These are phyloP conservation scores for Coprinopsis marcescibilis DNA, from an alignment of 768 basidiomycete genomes.

Conservation along the genomic window DNA sequence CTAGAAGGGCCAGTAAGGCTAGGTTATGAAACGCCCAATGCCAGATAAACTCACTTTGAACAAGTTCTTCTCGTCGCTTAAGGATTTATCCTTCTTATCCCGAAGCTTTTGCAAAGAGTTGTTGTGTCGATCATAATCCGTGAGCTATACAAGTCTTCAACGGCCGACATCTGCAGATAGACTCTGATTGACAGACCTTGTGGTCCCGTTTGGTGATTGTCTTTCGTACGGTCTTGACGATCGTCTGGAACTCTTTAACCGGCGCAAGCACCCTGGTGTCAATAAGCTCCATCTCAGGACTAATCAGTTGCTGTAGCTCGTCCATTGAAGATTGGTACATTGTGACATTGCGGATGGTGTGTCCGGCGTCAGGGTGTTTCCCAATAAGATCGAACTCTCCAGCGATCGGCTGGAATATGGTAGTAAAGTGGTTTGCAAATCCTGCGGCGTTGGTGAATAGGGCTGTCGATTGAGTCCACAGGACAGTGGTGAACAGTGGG, in stretches of 20 bases:
- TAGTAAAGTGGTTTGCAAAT: slow-evolving; percentile 58
- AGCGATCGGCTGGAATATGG: slow-evolving; percentile 57
- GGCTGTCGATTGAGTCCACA: slow-evolving; percentile 29
- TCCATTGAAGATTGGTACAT: slow-evolving; percentile 71
- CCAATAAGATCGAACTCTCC: slow-evolving; percentile 76
- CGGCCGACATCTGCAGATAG: background rate
- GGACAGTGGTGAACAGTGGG: background rate
- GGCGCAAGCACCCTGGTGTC: slow-evolving; percentile 81
- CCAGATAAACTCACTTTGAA: slow-evolving; percentile 67
- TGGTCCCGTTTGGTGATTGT: slow-evolving; percentile 95
- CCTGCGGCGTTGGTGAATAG: slow-evolving; percentile 62
- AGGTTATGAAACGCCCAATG: background rate
- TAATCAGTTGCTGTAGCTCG: slow-evolving; percentile 71
- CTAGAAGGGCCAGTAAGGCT: slow-evolving; percentile 35
- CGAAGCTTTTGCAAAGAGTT: slow-evolving; percentile 92
- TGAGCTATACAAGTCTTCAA: slow-evolving; percentile 40
- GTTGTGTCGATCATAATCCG: slow-evolving; percentile 95
- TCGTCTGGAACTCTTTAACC: slow-evolving; percentile 79
- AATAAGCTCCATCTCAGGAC: slow-evolving; percentile 93
- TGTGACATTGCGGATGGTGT: slow-evolving; percentile 74
- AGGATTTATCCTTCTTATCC: slow-evolving; percentile 97
- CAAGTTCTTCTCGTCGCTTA: slow-evolving; percentile 93
- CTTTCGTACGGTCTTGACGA: slow-evolving; percentile 89
- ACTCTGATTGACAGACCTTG: slow-evolving; percentile 50
- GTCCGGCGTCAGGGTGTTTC: slow-evolving; percentile 71